Evolutionary conservation across 1,284 basidiomycete genomes (phyloP).

Genomic region (Tylopilus sp.): DNA sequence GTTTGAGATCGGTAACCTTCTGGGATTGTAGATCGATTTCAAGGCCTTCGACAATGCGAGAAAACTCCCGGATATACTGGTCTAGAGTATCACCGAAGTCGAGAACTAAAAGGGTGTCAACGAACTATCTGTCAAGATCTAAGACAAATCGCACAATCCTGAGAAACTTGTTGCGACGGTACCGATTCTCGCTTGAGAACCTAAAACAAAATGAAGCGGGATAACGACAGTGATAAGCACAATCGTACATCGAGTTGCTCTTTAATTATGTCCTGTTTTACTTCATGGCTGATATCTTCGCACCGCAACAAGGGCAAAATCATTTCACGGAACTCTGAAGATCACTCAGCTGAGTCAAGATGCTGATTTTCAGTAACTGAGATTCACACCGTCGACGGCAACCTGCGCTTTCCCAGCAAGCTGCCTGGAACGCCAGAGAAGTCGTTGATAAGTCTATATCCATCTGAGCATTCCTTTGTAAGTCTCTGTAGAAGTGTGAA

Average conservation of each 20-base stretch:
- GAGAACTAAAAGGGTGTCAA: slow-evolving; percentile 14
- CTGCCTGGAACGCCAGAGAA: slow-evolving; percentile 33
- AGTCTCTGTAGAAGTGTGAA: background rate
- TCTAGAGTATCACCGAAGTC: slow-evolving; percentile 31
- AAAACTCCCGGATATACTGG: slow-evolving; percentile 26
- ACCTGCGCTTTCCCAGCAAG: slow-evolving; percentile 34
- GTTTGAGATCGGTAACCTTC: slow-evolving; percentile 16
- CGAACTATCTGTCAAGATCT: background rate
- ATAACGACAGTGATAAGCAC: background rate
- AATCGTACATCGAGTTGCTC: slow-evolving; percentile 24
- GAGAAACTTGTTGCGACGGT: slow-evolving; percentile 31
- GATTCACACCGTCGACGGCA: slow-evolving; percentile 26
- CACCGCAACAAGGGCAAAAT: slow-evolving; percentile 27
- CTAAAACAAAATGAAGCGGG: slow-evolving; percentile 16
- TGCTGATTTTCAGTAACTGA: background rate
- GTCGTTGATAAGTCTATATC: slow-evolving; percentile 24
- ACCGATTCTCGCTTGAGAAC: slow-evolving; percentile 21
- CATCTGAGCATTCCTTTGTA: background rate
- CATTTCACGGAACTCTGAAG: slow-evolving; percentile 27
- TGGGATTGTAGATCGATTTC: slow-evolving; percentile 10
- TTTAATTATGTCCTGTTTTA: slow-evolving; percentile 29
- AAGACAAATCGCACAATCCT: slow-evolving; percentile 29
- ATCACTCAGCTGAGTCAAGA: background rate
- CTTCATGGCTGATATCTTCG: background rate
- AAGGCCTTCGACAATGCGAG: slow-evolving; percentile 19